Evolutionary conservation across 352 stramenopile species (phyloP).

Genomic region (Phytophthora capsici): DNA sequence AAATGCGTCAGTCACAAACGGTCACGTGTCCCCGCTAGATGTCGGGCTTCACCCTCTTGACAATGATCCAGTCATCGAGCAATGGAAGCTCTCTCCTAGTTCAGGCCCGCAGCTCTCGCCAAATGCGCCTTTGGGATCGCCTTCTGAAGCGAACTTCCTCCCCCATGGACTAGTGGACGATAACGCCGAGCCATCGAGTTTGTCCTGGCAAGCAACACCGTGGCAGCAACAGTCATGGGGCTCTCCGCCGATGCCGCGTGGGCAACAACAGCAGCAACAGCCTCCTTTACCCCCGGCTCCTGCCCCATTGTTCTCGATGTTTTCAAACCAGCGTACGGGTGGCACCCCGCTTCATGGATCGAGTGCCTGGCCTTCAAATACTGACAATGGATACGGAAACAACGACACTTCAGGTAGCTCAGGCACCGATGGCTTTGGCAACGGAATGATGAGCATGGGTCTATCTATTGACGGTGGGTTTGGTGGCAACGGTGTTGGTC

Average conservation of each 20-base stretch:
- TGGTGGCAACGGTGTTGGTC: conserved; percentile 27
- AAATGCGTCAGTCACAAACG: conserved; percentile 32
- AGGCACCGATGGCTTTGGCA: conserved; percentile 51
- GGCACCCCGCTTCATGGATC: conserved; percentile 38
- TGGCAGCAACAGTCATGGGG: conserved; percentile 70
- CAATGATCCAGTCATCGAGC: conserved; percentile 76
- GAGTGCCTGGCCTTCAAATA: conserved; percentile 37
- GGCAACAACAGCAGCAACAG: conserved; percentile 39
- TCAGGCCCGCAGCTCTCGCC: conserved; percentile 46
- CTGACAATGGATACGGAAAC: conserved; percentile 26
- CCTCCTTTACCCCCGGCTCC: conserved; percentile 48
- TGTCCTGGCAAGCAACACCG: conserved; percentile 59
- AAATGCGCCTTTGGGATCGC: conserved; percentile 51
- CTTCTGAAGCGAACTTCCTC: conserved; percentile 56
- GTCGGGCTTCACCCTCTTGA: conserved; percentile 57
- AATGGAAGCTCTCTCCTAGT: conserved; percentile 79
- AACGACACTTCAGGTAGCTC: conserved; percentile 18
- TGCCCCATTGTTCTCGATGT: conserved; percentile 70
- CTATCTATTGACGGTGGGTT: conserved; percentile 47
- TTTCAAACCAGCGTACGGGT: conserved; percentile 43
- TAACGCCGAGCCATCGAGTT: conserved; percentile 33
- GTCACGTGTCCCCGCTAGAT: conserved; percentile 61
- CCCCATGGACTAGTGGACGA: conserved; percentile 47
- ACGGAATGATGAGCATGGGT: conserved; percentile 54
- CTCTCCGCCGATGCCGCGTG: conserved; percentile 40